Evolutionary conservation across 768 basidiomycete species (phyloP), one percentile per base, ranked within the genome.

Genomic region (Leccinellum luteum): DNA sequence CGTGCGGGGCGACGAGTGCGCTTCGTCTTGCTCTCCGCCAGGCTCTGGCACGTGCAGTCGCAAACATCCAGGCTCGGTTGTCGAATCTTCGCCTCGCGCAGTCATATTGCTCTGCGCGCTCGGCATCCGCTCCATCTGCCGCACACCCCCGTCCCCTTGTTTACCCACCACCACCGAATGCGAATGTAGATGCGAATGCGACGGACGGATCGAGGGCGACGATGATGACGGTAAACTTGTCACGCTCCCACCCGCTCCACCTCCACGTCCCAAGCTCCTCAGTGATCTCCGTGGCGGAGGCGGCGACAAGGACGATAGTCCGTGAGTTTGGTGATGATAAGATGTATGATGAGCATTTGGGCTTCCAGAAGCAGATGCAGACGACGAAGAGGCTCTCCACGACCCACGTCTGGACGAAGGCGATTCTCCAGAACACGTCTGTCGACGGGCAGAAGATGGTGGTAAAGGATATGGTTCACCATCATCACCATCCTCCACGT

Each of bases 331-430:
- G 15, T 45, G 23, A 45, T 7, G 44, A 45, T 14, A 7, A 45
- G 21, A 7, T 2, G 44, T 17, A 44, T 55, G 56, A 23, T 83
- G 82, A n/a, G 75, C 66, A 63, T 82, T 43, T 3, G 83, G 58
- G 82, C 78, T 25, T 25, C 32, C 65, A 31, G 59, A 41, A 74
- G 69, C 9, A 73, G 76, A 62, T 0, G 47, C 23, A 2, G 59
- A 45, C 1, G 69, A 66, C 0, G 77, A 81, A 7, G 79, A 81
- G 57, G 85, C 85, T 17, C 76, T 68, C 71, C 74, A 17, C 79
- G 81, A 50, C 14, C 21, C 34, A 41, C 48, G 23, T 23, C 6
- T 14, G 6, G 44, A 13, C 8, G 60, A 59, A 35, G 56, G 79
- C 45, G 69, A 57, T 23, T 58, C 68, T 38, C 52, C 58, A 34